Percentiles rank a stretch among this genome's conserved stretches.
Conservation (phyloP, 495 filamentous ascomycete genomes). For the Collariella sp. region DNA sequence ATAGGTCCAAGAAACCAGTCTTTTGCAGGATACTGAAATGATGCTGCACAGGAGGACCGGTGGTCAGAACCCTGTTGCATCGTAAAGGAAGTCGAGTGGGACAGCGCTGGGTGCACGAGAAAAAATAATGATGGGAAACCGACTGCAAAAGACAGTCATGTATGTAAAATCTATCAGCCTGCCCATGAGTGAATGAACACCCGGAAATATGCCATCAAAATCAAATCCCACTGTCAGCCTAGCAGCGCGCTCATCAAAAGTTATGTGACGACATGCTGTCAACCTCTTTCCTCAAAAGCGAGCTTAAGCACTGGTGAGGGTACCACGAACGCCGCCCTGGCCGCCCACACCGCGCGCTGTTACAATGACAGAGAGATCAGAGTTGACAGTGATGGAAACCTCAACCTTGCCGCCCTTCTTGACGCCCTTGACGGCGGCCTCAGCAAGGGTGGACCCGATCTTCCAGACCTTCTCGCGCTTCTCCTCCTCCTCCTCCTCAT, state of each 20-base stretch:
- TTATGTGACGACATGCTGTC: neutral
- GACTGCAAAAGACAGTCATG: constrained; percentile 1
- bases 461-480: constrained; percentile 88
- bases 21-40: no score
- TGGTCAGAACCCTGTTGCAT: no score
- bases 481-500: constrained; percentile 77
- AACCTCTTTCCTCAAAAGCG: neutral
- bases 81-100: no score
- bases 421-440: constrained; percentile 71
- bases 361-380: constrained; percentile 67
- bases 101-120: no score
- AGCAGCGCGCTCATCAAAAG: neutral
- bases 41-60: no score
- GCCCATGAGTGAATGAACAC: neutral
- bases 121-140: neutral
- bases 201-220: neutral
- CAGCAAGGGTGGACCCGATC: constrained; percentile 71
- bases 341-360: constrained; percentile 78
- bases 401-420: constrained; percentile 89
- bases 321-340: constrained; percentile 75
- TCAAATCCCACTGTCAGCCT: neutral
- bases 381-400: constrained; percentile 76
- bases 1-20: no score
- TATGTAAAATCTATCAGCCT: constrained; percentile 7
- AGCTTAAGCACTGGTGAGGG: constrained; percentile 31